phyloP scores from a whole-genome alignment of 805 yeast species.

The Lipomyces japonicus region DNA sequence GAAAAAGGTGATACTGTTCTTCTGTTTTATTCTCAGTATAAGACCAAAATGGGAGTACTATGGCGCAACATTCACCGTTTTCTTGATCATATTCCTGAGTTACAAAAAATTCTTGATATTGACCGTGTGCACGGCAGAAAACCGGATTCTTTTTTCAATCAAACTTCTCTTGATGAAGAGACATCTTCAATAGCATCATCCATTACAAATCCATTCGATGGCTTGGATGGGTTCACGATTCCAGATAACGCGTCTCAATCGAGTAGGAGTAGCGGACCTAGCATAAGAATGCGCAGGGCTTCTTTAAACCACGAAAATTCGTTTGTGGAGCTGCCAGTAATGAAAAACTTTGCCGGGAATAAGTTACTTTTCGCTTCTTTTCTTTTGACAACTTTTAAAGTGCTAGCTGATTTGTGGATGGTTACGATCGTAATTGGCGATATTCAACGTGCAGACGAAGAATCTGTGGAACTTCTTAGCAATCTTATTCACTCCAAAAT shows the following conservation, averaged over 20 bases:
- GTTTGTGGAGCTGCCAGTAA: not conserved
- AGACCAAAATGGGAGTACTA: conserved; percentile 16
- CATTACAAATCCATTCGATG: not conserved
- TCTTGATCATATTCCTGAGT: conserved; percentile 12
- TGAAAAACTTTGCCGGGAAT: conserved; percentile 19
- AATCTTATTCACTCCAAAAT: conserved; percentile 16
- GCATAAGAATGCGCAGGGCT: not conserved
- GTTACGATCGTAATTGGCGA: conserved; percentile 23
- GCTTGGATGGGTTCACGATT: not conserved
- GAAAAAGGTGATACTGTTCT: conserved; percentile 14
- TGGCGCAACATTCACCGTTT: conserved; percentile 13
- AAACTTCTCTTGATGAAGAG: not conserved
- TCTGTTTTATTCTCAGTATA: conserved; percentile 2
- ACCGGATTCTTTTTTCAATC: not conserved
- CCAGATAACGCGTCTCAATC: conserved; percentile 7
- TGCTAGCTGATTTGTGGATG: conserved; percentile 19
- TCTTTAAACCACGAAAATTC: not conserved
- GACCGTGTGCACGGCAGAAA: not conserved
- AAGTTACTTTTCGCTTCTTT: conserved; percentile 19
- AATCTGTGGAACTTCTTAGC: conserved; percentile 20
- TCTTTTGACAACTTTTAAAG: conserved; percentile 12
- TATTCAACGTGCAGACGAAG: conserved; percentile 26
- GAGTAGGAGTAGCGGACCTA: conserved; percentile 3
- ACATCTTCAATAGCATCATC: not conserved
- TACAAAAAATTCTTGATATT: conserved; percentile 11